phyloP scores from a whole-genome alignment of 2,329 filamentous ascomycete species.

The Triangularia verruculosa region DNA sequence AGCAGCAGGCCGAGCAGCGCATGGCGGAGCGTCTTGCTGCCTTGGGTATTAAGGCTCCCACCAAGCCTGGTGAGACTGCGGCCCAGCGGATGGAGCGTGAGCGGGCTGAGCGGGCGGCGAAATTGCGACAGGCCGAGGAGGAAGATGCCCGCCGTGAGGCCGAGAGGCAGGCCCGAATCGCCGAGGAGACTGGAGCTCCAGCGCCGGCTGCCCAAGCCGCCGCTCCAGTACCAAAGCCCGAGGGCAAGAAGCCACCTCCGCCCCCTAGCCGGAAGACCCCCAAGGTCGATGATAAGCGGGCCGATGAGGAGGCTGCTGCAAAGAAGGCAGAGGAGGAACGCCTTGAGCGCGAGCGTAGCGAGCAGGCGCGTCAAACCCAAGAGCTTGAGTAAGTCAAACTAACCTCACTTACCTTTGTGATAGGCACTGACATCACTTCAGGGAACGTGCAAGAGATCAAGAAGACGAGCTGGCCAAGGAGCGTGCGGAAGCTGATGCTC shows the following conservation, averaged over 20 bases:
- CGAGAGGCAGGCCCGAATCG: slow-evolving; percentile 78
- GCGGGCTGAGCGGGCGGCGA: slow-evolving; percentile 79
- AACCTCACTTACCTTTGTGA: background rate
- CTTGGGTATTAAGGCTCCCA: slow-evolving; percentile 81
- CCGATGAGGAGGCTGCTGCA: slow-evolving; percentile 52
- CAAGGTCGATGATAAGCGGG: slow-evolving; percentile 55
- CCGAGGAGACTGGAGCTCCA: slow-evolving; percentile 68
- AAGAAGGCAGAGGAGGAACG: slow-evolving; percentile 65
- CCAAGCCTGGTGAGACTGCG: slow-evolving; percentile 74
- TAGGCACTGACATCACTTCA: slow-evolving; percentile 40
- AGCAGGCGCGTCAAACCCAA: slow-evolving; percentile 69
- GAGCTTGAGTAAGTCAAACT: slow-evolving; percentile 73
- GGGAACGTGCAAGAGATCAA: slow-evolving; percentile 69
- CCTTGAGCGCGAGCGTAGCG: slow-evolving; percentile 68
- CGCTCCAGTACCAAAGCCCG: slow-evolving; percentile 44
- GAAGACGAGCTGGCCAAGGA: slow-evolving; percentile 80
- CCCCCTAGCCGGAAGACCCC: slow-evolving; percentile 73
- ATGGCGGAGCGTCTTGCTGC: slow-evolving; percentile 96
- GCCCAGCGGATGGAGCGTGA: slow-evolving; percentile 87
- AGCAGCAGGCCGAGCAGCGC: slow-evolving; percentile 92
- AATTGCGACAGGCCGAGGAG: slow-evolving; percentile 84
- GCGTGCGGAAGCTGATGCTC: slow-evolving; percentile 75
- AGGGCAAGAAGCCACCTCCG: slow-evolving; percentile 65
- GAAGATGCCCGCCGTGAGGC: slow-evolving; percentile 87
- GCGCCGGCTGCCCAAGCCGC: slow-evolving; percentile 47